Evolutionary conservation across 192 early-diverging fungal species (phyloP), one percentile per base, ranked within the genome.

Genomic region (Jimgerdemannia flammicorona): DNA sequence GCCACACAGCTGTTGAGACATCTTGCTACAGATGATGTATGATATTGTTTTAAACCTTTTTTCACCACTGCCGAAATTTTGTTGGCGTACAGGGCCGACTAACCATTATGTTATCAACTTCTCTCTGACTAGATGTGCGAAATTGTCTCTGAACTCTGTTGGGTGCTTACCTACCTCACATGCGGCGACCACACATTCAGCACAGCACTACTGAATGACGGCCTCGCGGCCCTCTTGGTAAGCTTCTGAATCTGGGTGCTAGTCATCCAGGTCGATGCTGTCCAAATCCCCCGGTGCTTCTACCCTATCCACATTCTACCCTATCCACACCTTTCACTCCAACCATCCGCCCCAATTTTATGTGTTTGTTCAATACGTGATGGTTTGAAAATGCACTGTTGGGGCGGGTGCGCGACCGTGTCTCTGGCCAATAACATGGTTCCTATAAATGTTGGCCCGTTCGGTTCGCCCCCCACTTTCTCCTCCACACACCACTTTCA

Each of bases 131-230:
- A 84, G 80, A 74, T 83, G 67, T 68, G 74, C 11, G 88, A 82
- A 4, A 88, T 89, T 19, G 83, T 88, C 8, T 82, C 85, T 8
- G 92, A 93, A 77, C 78, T 91, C 0, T 84, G 87, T 42, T 92
- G 92, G 90, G 90, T 93, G 3, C 81, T 88, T 3, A 83, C 84
- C 10, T 92, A 91, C 71, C 75, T 93, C 77, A 87, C 90, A 0
- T 86, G 90, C 0, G 80, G 80, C 3, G 83, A 80, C 40, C 72
- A 87, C 39, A 78, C 85, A 59, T 81, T 90, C 66, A 86, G 83
- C 69, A 70, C 83, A 43, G 40, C 86, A 4, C 43, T 87, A 59
- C 72, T 82, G 4, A 65, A 84, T 1, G 79, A 83, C 40, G 83
- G 83, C 0, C 66, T 86, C 18, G 78, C 77, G 0, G 19, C 75